These are phyloP conservation scores for Moesziomyces sp. DNA, from an alignment of 1,284 basidiomycete species.

Conservation along the genomic window DNA sequence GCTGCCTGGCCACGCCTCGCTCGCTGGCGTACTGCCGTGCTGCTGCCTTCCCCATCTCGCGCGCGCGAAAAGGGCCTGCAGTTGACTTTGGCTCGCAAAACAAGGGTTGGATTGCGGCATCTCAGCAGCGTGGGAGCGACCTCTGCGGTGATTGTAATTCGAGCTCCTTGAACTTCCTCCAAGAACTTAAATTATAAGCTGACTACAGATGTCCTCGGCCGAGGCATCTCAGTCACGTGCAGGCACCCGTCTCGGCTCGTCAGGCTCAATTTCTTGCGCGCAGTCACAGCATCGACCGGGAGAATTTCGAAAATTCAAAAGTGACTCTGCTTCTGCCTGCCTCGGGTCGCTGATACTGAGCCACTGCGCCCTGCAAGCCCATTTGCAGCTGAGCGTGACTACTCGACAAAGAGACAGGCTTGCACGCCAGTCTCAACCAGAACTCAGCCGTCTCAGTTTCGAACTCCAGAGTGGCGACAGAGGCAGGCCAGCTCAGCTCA, in stretches of 20 bases:
- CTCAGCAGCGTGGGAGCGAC: neutral
- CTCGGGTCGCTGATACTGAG: neutral
- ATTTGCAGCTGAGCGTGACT: neutral
- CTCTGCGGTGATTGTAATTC: neutral
- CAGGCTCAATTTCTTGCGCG: slow-evolving; percentile 2
- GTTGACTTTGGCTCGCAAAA: slow-evolving; percentile 8
- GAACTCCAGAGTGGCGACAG: neutral
- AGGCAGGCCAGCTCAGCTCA: no score
- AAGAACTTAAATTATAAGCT: neutral
- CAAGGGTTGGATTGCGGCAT: slow-evolving; percentile 30
- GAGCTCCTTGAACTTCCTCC: neutral
- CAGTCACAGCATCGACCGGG: neutral
- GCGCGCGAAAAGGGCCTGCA: neutral
- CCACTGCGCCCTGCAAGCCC: neutral
- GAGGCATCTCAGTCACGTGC: neutral
- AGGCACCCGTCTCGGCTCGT: neutral
- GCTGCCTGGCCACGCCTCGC: neutral
- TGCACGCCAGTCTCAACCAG: neutral
- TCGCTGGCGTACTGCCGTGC: slow-evolving; percentile 1
- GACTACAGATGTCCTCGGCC: slow-evolving; percentile 6
- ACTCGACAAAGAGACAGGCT: neutral
- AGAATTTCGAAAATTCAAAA: neutral
- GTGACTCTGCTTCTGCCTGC: neutral
- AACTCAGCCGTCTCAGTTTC: neutral
- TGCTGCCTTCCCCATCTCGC: slow-evolving; percentile 11